Evolutionary conservation across 768 basidiomycete genomes (phyloP), one percentile per base, ranked within the genome.

Genomic region (Thelephora aurantiotincta): DNA sequence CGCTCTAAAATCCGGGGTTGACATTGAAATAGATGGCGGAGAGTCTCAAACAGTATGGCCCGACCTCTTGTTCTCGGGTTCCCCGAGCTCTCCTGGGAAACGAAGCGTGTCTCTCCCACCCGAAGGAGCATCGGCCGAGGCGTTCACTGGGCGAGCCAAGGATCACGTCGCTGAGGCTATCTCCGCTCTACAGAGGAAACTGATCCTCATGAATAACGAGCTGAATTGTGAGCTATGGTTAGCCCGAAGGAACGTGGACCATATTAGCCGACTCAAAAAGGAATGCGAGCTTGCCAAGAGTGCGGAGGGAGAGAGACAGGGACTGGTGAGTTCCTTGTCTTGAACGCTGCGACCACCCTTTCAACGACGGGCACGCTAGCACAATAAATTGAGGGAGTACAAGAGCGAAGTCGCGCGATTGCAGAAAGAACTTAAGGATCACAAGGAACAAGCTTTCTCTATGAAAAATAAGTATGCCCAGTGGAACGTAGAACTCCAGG

Each of bases 221-320:
- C 74, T 91, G 36, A 87, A 88, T 58, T 87, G 90, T 51, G 84
- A 91, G 64, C 67, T 81, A 20, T 92, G 87, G 84, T 65, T 84
- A 36, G 79, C 84, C 49, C 71, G 84, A 52, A 80, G 89, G 62
- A 87, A 88, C 50, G 73, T 82, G 45, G 77, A 78, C 58, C 85
- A 90, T 56, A 82, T 92, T 44, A 84, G 81, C n/a, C 72, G 80
- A 35, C 65, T 91, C 37, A 82, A 86, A 55, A 74, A 81, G 52
- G 80, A 86, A 53, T 78, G 77, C 30, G 75, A 85, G 19, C 61
- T 83, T 34, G 77, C 81, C 49, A 76, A 75, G 57, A 80, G 75
- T 42, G 84, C 83, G 20, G 89, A 92, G 60, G 74, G 74, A 3
- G 89, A 92, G 60, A 69, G 86, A 34, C 89, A 91, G 61, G 78